These are phyloP conservation scores for Cunninghamia lanceolata DNA, from an alignment of 75 land plant genomes.

Conservation along the genomic window DNA sequence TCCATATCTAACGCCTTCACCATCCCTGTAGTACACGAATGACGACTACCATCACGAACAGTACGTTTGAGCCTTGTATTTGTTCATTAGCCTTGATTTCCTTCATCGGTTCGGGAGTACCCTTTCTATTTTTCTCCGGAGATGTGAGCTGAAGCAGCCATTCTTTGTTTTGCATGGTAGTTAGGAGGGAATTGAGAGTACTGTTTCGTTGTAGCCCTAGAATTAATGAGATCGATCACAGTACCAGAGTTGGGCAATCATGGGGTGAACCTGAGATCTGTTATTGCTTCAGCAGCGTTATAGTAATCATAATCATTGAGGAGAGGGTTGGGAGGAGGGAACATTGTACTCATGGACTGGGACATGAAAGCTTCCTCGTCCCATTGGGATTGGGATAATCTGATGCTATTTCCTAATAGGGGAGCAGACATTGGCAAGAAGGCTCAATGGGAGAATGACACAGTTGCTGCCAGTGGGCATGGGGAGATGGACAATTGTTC, in stretches of 20 bases:
- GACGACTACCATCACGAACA: not conserved
- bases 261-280: not conserved
- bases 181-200: not conserved
- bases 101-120: not conserved
- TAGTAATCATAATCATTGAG: conserved; percentile 1
- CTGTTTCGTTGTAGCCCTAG: not conserved
- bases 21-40: not conserved
- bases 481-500: not conserved
- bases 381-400: conserved; percentile 11
- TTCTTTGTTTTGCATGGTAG: not conserved
- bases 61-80: not conserved
- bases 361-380: conserved; percentile 9
- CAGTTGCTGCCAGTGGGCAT: not conserved
- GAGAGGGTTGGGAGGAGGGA: not conserved
- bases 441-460: conserved; percentile 1
- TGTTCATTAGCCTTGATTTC: not conserved
- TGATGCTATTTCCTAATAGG: conserved; percentile 5
- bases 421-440: conserved; percentile 4
- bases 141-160: not conserved
- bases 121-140: not conserved
- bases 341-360: conserved; percentile 8
- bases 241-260: not conserved
- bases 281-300: not conserved
- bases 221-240: not conserved
- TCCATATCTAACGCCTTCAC: not conserved